Base-by-base conservation (phyloP, 129 eudicot genomes). In the Arctium minus region DNA sequence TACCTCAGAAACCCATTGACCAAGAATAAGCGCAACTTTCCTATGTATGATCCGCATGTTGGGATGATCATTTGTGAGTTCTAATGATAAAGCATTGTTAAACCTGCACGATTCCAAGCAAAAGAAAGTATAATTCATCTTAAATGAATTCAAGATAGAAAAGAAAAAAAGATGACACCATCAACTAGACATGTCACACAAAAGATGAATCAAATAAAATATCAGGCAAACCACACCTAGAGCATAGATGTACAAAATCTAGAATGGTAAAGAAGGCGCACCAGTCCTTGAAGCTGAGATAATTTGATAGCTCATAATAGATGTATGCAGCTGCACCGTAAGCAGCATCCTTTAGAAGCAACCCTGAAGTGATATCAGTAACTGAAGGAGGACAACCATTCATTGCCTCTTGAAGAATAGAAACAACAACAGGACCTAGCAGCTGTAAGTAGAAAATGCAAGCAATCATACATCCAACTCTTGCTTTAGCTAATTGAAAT, bases 1-100 rank as follows among this genome's bases (percentile, higher is more conserved):
- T 90, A 96, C 99, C 99, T 96, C 99, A 17, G 99, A 96, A 80
- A 96, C 99, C 99, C 98, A 96, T 81, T 96, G 99, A 81, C 99
- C 99, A 83, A 96, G 96, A 81, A 96, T 93, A 74, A 96, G 89
- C 67, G 98, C 99, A 83, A 96, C 99, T 90, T 96, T 96, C 85
- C 99, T 83, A 77, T 92, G 98, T 91, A 96, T 93, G 88, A 96
- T 92, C 35, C 97, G 92, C 97, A 89, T 93, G 85, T 93, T 96
- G 13, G 97, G 98, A 83, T 96, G 96, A 85, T 91, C 97, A 87
- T 93, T 96, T 84, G 96, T 91, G 69, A 96, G 86, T 78, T 96
- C 99, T 29, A 91, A 81, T 73, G 98, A 92, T 86, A 96, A 86
- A 46, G 98, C 99, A 81, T 91, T 92, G 85, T 87, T 86, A 84